Evolutionary conservation across 225 moss, liverwort and hornwort genomes (phyloP).

Genomic region (Straminergon stramineum): DNA sequence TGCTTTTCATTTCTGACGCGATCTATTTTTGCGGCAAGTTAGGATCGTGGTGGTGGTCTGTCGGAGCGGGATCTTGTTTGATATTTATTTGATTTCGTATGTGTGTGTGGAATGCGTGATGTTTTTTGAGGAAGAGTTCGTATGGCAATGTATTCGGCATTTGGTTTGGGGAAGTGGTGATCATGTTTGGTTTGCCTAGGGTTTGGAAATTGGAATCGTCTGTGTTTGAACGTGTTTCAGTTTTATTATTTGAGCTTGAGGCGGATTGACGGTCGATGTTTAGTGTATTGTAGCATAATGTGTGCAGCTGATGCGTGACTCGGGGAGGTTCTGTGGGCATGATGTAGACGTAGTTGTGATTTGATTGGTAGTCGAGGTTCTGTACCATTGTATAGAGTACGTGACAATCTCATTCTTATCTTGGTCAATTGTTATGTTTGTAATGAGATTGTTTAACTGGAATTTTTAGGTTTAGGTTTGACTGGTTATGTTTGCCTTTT

Average conservation of each 20-base stretch:
- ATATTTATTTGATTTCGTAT: not conserved
- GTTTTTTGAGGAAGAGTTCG: not conserved
- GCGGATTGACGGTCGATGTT: not conserved
- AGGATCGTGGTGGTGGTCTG: not conserved
- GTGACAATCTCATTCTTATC: not conserved
- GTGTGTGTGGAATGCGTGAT: not conserved
- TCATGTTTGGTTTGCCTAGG: not conserved
- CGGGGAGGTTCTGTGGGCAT: not conserved
- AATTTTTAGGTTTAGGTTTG: not conserved
- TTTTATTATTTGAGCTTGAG: not conserved
- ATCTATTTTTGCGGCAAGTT: not conserved
- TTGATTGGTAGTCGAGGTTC: not conserved
- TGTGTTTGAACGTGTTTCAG: not conserved
- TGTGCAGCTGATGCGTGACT: not conserved
- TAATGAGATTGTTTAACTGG: not conserved
- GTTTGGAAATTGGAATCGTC: not conserved
- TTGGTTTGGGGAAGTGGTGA: not conserved
- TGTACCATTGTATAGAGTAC: not conserved
- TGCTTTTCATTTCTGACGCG: not conserved
- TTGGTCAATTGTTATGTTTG: not conserved
- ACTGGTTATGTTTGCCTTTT: not conserved
- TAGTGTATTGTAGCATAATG: not conserved
- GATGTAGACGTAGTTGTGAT: not conserved
- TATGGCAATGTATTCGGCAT: not conserved
- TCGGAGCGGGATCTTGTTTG: not conserved